Conservation (phyloP, 257 asterid genomes). For the Handroanthus guayacan region DNA sequence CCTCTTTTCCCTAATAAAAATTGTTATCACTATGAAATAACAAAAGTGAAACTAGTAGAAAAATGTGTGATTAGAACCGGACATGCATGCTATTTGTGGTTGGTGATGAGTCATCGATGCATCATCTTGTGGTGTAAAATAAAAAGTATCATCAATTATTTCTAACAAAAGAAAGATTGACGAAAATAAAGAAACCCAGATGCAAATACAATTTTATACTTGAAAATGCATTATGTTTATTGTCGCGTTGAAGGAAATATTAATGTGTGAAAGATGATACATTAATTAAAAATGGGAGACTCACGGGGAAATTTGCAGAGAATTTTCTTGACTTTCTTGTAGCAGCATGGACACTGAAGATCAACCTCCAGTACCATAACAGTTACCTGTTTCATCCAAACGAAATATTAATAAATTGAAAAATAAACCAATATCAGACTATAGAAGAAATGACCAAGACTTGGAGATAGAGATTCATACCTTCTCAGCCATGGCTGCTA, state of each 20-base stretch:
- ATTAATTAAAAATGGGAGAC: slow-evolving; percentile 22
- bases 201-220: background rate
- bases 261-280: background rate
- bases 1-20: no score
- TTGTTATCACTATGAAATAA: no score
- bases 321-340: slow-evolving; percentile 82
- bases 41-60: no score
- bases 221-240: no score
- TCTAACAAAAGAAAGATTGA: background rate
- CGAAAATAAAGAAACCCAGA: background rate
- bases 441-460: background rate
- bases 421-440: background rate
- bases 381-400: slow-evolving; percentile 50
- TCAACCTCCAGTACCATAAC: slow-evolving; percentile 82
- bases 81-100: no score
- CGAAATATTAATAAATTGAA: background rate
- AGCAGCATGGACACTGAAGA: slow-evolving; percentile 86
- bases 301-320: slow-evolving; percentile 85
- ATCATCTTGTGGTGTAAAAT: no score
- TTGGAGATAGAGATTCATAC: slow-evolving; percentile 14
- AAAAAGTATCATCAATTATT: no score
- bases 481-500: slow-evolving; percentile 47
- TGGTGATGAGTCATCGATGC: no score
- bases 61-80: no score
- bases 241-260: background rate